Percentiles rank a stretch among this genome's conserved stretches.
Conservation (phyloP, 2,329 filamentous ascomycete genomes). For the Purpureocillium lavendulum region DNA sequence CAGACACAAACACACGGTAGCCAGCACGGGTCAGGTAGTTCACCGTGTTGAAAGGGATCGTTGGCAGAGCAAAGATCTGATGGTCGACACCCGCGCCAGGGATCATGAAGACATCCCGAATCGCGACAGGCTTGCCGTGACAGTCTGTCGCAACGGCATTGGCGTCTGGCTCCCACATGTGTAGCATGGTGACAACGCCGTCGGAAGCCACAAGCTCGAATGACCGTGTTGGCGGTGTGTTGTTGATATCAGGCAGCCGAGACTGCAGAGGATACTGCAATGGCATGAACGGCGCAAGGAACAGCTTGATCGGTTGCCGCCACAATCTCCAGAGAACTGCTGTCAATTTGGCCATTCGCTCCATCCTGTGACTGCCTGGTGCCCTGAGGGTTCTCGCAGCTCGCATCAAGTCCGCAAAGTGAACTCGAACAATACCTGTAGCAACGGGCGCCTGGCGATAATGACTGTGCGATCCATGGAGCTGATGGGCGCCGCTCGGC, state of each 20-base stretch:
- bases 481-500: too few species aligned
- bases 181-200: constrained; percentile 41
- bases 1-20: constrained; percentile 49
- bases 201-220: constrained; percentile 43
- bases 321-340: too few species aligned
- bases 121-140: constrained; percentile 2
- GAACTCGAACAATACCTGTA: too few species aligned
- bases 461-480: too few species aligned
- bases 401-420: too few species aligned
- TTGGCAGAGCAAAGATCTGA: constrained; percentile 53
- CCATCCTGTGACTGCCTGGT: too few species aligned
- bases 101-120: constrained; percentile 49
- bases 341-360: too few species aligned
- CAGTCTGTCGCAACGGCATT: constrained; percentile 19
- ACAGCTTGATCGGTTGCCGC: constrained; percentile 16
- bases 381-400: too few species aligned
- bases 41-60: constrained; percentile 53
- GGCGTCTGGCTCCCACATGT: constrained; percentile 47
- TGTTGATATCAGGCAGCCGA: constrained; percentile 44
- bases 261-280: constrained; percentile 47
- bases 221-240: constrained; percentile 33
- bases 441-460: too few species aligned
- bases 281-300: constrained; percentile 44
- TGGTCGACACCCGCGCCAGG: constrained; percentile 56
- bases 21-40: constrained; percentile 54